Base-by-base conservation (phyloP, 352 stramenopile species). In the Globisporangium yorkense region DNA sequence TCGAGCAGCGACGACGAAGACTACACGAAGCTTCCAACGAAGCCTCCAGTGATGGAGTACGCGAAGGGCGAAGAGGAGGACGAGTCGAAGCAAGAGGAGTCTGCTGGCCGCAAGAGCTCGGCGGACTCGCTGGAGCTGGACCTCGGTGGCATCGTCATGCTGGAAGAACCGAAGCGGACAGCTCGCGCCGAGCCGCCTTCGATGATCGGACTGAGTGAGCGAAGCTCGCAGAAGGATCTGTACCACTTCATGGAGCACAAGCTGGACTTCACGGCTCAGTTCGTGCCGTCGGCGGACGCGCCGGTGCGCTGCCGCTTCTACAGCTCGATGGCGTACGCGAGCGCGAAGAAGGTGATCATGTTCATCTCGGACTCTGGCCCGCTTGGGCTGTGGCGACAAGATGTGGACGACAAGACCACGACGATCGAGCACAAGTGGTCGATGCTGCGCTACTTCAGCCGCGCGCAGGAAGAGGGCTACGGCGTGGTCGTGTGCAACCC, bases 191-290 rank as follows among this genome's bases (percentile, higher is more conserved):
- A 46, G 24, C 44, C 33, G 24, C 54, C 56, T 27, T 82, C 70
- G 24, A 68, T 71, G 16, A 74, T 66, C 16, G 67, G 24, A 27
- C 24, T 75, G 54, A 88, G 72, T 31, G 72, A 86, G 55, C 75
- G 67, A 33, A 70, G 56, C 7, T 61, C 75, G n/a, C 88, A 88
- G 56, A 90, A 91, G 41, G 86, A 96, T 53, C 67, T 96, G 47
- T 93, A 94, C 67, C 82, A 87, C 41, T 89, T 85, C 55, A 92
- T 96, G 70, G 86, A 96, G 62, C 77, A 69, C 54, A 84, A 94
- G 45, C 59, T 96, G 46, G 74, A 94, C 57, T 96, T 93, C 47
- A 90, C 80, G 1, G 77, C 84, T 51, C 68, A 89, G 41, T 96
- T 96, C 67, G 82, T 96, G 5, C 86, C 86, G 44, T 94, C 86